A percentile compares a stretch with the other conserved stretches of the same genome.
Conservation (phyloP, 495 filamentous ascomycete genomes). For the Aspergillus panamensis region DNA sequence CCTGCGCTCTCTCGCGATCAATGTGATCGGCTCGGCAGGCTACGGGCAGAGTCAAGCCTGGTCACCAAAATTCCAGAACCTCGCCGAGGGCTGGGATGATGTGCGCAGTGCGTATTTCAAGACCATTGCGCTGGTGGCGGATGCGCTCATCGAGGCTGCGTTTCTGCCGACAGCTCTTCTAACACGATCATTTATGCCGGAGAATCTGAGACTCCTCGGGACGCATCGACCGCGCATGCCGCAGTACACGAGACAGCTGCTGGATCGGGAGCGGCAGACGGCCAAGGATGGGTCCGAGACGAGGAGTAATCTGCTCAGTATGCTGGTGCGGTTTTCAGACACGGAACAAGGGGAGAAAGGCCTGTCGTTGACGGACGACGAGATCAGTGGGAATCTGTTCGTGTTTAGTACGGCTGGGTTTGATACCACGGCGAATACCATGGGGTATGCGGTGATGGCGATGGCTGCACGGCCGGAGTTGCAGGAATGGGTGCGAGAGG, state of each 20-base stretch:
- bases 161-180: slow-evolving; percentile 29
- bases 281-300: slow-evolving; percentile 17
- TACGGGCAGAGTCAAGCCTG: slow-evolving; percentile 35
- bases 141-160: slow-evolving; percentile 29
- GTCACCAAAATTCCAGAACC: slow-evolving; percentile 16
- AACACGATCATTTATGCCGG: slow-evolving; percentile 30
- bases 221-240: slow-evolving; percentile 21
- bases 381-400: slow-evolving; percentile 42
- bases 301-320: slow-evolving; percentile 36
- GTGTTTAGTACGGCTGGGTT: slow-evolving; percentile 53
- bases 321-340: slow-evolving; percentile 38
- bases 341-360: slow-evolving; percentile 8
- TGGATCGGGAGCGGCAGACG: slow-evolving; percentile 32
- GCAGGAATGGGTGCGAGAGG: slow-evolving; percentile 48
- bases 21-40: slow-evolving; percentile 39
- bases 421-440: slow-evolving; percentile 52
- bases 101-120: slow-evolving; percentile 32
- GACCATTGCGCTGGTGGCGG: slow-evolving; percentile 28
- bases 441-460: slow-evolving; percentile 47
- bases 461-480: slow-evolving; percentile 46
- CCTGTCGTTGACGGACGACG: slow-evolving; percentile 36
- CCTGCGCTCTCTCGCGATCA: slow-evolving; percentile 35
- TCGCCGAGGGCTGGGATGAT: slow-evolving; percentile 10
- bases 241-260: slow-evolving; percentile 29
- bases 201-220: slow-evolving; percentile 27